phyloP scores from a whole-genome alignment of 1,284 basidiomycete species.

The Vanrija pseudolonga region DNA sequence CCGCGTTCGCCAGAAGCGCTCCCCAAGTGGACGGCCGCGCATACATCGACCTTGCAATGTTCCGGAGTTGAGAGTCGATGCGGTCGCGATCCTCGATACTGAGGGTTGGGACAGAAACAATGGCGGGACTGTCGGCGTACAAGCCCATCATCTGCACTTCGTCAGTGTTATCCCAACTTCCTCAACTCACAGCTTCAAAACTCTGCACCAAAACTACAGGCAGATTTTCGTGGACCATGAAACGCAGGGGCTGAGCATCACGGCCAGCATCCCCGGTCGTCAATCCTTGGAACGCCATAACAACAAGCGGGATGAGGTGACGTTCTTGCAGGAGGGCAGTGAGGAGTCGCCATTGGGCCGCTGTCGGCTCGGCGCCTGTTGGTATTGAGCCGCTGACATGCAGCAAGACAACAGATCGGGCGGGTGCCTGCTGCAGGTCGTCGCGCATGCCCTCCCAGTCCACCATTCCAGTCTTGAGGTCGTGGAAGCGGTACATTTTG shows the following conservation, averaged over 20 bases:
- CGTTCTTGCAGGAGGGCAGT: conserved; percentile 39
- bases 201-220: conserved; percentile 46
- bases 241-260: conserved; percentile 46
- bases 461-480: conserved; percentile 81
- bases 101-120: conserved; percentile 42
- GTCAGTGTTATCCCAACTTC: not conserved
- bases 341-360: conserved; percentile 80
- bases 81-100: conserved; percentile 33
- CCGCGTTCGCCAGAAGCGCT: conserved; percentile 40
- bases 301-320: conserved; percentile 42
- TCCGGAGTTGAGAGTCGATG: conserved; percentile 43
- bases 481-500: conserved; percentile 63
- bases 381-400: conserved; percentile 96
- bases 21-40: conserved; percentile 46
- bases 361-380: conserved; percentile 89
- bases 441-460: conserved; percentile 73
- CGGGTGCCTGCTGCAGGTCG: conserved; percentile 58
- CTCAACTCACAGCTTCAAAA: conserved; percentile 42
- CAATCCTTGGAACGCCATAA: conserved; percentile 47
- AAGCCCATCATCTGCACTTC: conserved; percentile 44
- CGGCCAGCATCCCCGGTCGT: conserved; percentile 41
- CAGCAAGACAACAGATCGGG: conserved; percentile 75
- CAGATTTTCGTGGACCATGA: conserved; percentile 46
- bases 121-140: conserved; percentile 44
- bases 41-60: conserved; percentile 38